Base-by-base conservation (phyloP, 805 yeast genomes). In the Metschnikowia peoriensis region DNA sequence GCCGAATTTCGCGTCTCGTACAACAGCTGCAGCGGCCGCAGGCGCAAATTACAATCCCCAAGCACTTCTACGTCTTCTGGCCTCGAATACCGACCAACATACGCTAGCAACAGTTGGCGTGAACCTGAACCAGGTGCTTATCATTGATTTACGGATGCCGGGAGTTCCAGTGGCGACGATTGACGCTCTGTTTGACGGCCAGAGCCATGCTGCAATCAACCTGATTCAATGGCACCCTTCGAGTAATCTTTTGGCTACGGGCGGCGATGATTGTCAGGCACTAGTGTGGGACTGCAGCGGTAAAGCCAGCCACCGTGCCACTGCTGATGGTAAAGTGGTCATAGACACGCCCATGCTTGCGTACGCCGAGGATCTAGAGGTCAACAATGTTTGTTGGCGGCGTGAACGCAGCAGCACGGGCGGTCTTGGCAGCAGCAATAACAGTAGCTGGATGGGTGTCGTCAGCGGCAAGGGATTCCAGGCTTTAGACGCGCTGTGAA, bases 71-170 rank as follows among this genome's bases (percentile, higher is more conserved):
- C 77, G 93, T 55, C 72, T 94, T 10, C 85, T 89, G 9, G 82
- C 97, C 0, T 87, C 90, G 32, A 88, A 89, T 38, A 75, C 81
- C 38, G 96, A 94, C 66, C 84, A 88, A 42, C 89, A 93, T 67
- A 81, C 89, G 44, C 72, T 94, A 53, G 97, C 97, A 1, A 84
- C 97, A 0, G 77, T 92, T 53, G 92, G 89, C 6, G 82, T 83
- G 41, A 83, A 86, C 62, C 83, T 89, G 27, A 80, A 80, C 59
- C 75, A 78, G 49, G 81, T 91, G 5, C 73, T 84, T 28, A 75
- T 93, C 11, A 75, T 94, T 51, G 99, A 93, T 67, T 81, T 92
- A 75, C 77, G 99, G 55, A 83, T 85, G 66, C 97, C 97, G 0
- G 96, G 97, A 4, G 66, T 83, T 1, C 97, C 98, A 0, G 77